These are phyloP conservation scores for Pleurostoma richardsiae DNA, from an alignment of 2,329 filamentous ascomycete species.

Conservation along the genomic window DNA sequence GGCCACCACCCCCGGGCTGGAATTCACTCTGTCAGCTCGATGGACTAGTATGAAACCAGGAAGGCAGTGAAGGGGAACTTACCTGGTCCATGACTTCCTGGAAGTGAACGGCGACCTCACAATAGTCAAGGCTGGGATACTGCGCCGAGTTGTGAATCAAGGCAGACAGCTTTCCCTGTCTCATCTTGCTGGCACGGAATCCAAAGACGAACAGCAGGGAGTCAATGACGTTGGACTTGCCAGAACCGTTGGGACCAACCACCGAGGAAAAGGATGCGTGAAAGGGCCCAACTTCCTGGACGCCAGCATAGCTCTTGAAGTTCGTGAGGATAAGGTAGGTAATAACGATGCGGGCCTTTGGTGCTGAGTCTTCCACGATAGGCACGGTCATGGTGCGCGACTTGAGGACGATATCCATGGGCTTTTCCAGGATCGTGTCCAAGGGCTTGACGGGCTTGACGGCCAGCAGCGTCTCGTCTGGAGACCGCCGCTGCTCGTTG, in stretches of 20 bases:
- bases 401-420: slow-evolving; percentile 91
- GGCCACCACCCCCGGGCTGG: slow-evolving; percentile 60
- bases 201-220: slow-evolving; percentile 98
- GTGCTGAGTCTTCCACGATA: slow-evolving; percentile 67
- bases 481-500: slow-evolving; percentile 52
- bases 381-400: slow-evolving; percentile 66
- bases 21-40: slow-evolving; percentile 16
- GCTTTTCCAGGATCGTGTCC: slow-evolving; percentile 75
- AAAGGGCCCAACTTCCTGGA: slow-evolving; percentile 93
- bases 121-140: slow-evolving; percentile 78
- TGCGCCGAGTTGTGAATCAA: slow-evolving; percentile 95
- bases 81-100: slow-evolving; percentile 87
- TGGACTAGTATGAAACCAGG: background rate
- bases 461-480: slow-evolving; percentile 40
- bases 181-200: slow-evolving; percentile 98
- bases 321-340: slow-evolving; percentile 89
- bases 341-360: slow-evolving; percentile 86
- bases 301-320: slow-evolving; percentile 97
- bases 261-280: slow-evolving; percentile 97
- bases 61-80: slow-evolving; percentile 14
- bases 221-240: slow-evolving; percentile 98
- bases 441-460: slow-evolving; percentile 71
- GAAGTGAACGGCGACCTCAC: slow-evolving; percentile 96
- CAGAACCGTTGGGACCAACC: slow-evolving; percentile 94
- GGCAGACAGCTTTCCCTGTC: slow-evolving; percentile 96